Base-by-base conservation (phyloP, 2,329 filamentous ascomycete genomes). In the Trichophyton verrucosum region DNA sequence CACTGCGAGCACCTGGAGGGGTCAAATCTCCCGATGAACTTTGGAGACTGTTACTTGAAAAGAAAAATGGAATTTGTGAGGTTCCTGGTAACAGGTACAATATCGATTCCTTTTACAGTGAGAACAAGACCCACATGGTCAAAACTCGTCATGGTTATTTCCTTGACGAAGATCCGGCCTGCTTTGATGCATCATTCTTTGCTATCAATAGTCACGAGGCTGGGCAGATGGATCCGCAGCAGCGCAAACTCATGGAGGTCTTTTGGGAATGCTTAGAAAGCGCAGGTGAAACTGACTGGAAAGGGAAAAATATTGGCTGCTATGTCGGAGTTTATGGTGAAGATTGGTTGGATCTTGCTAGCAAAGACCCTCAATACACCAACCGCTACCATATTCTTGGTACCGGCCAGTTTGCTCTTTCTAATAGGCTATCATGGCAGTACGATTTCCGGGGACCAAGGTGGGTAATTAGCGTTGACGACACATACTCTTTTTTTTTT, bases 171-270 rank as follows among this genome's bases (percentile, higher is more conserved):
- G 65, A 72, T 38, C 64, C 69, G 0, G 61, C 38, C 1, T 33
- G 27, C 15, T 68, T 74, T 15, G 73, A 75, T 62, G 62, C 66
- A 1, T 61, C 67, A 0, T 72, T 73, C 61, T 75, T 72, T 60
- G 66, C 67, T 3, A 65, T 74, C 40, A 65, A 62, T 7, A 63
- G 63, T n/a, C 65, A 49, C 3, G 72, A 74, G 57, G 62, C 68
- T 4, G 60, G 66, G 44, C 65, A 62, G 2, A 33, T 70, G 15
- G 72, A 74, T 47, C 72, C 72, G 0, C 71, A 73, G 58, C 71
- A 74, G 53, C 64, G 71, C 1, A 59, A 70, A 36, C 60, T 73
- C 1, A 63, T 75, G 51, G 73, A 74, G 56, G 70, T 71, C 59
- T 66, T 68, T 0, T 69, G 68, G 44, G 72, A 74, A 53, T 68